Conservation (phyloP, 2,329 filamentous ascomycete species). For the Fusarium coicis region DNA sequence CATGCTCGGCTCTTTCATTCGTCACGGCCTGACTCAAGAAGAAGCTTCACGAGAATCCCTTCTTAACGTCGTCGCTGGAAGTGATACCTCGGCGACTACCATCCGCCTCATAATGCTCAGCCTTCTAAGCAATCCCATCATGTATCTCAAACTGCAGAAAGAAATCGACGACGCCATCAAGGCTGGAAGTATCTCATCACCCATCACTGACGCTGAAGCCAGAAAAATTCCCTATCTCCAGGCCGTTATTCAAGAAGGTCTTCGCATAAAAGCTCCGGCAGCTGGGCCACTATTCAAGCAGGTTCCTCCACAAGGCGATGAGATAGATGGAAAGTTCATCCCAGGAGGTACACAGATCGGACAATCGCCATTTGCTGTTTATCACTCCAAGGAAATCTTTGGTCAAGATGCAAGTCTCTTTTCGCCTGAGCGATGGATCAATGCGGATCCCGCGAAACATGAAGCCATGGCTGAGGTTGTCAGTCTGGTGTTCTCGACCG, state of each 20-base stretch:
- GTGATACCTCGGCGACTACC: conserved; percentile 51
- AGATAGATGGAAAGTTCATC: conserved; percentile 52
- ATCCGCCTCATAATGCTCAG: conserved; percentile 62
- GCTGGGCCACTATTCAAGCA: conserved; percentile 51
- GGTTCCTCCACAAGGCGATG: conserved; percentile 44
- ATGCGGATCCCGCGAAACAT: conserved; percentile 44
- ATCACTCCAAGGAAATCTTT: conserved; percentile 46
- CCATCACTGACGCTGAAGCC: conserved; percentile 49
- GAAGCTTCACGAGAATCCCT: conserved; percentile 48
- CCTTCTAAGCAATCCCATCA: conserved; percentile 60
- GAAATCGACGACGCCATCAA: conserved; percentile 63
- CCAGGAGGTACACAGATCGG: conserved; percentile 48
- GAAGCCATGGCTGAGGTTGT: conserved; percentile 48
- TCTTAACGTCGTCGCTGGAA: conserved; percentile 51
- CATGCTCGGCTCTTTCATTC: conserved; percentile 57
- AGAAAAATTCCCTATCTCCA: conserved; percentile 59
- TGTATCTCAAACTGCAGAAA: conserved; percentile 57
- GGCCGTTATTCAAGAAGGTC: conserved; percentile 60
- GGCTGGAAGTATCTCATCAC: conserved; percentile 36
- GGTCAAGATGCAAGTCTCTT: conserved; percentile 50
- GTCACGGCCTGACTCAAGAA: conserved; percentile 49
- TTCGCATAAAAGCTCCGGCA: conserved; percentile 59
- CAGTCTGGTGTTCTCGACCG: conserved; percentile 53
- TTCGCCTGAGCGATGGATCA: conserved; percentile 53
- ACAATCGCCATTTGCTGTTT: conserved; percentile 47